These are phyloP conservation scores for Penicillium canescens DNA, from an alignment of 495 filamentous ascomycete genomes.

Conservation along the genomic window DNA sequence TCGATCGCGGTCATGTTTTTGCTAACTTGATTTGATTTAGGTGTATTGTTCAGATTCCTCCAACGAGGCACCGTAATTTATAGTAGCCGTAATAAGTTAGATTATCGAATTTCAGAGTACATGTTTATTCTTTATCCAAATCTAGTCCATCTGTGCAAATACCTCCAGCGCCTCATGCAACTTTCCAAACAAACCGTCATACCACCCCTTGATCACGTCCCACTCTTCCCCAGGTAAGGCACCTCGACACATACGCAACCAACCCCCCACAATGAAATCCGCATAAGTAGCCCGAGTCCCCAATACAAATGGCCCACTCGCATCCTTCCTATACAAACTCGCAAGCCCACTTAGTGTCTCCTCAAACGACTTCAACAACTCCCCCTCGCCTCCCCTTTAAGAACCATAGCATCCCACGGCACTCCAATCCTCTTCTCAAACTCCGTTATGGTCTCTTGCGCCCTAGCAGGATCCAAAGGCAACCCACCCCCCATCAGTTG, in stretches of 20 bases:
- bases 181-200: constrained; percentile 47
- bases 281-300: constrained; percentile 53
- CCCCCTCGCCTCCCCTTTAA: constrained; percentile 44
- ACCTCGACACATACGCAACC: constrained; percentile 48
- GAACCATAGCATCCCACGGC: constrained; percentile 46
- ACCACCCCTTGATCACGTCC: constrained; percentile 51
- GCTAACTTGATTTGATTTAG: no score
- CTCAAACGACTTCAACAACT: constrained; percentile 35
- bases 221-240: constrained; percentile 46
- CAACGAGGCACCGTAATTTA: no score
- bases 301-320: constrained; percentile 51
- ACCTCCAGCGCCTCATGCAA: constrained; percentile 47
- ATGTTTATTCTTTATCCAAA: no score
- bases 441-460: constrained; percentile 40
- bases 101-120: no score
- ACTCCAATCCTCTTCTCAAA: constrained; percentile 47
- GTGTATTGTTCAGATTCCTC: no score
- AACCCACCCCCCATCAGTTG: constrained; percentile 33
- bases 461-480: constrained; percentile 46
- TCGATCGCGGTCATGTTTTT: no score
- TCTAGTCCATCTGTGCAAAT: constrained; percentile 28
- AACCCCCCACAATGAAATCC: constrained; percentile 63
- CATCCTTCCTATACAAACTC: constrained; percentile 36
- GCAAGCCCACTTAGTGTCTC: constrained; percentile 43
- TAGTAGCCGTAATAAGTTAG: no score